Conservation (phyloP, 352 stramenopile species). For the Globisporangium alternatum region DNA sequence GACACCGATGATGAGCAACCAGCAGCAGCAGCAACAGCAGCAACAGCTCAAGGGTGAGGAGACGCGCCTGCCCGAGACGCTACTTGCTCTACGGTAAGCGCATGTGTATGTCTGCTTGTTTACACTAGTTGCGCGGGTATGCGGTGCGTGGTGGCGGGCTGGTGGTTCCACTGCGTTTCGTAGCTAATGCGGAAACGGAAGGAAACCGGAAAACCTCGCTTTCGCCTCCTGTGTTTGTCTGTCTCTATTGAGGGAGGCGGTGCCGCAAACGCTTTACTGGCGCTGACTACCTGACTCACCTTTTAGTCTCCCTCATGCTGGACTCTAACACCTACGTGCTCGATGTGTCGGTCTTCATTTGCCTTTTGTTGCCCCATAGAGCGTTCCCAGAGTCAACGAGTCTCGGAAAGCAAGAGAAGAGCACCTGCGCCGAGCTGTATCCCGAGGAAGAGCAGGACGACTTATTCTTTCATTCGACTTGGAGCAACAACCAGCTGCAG, state of each 20-base stretch:
- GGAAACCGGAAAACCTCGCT: constrained; percentile 4
- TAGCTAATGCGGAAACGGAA: background rate
- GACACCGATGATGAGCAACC: background rate
- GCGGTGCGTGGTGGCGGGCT: background rate
- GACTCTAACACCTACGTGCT: constrained; percentile 1
- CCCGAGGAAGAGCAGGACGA: constrained; percentile 8
- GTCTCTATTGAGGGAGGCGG: constrained; percentile 4
- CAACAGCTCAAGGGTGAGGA: constrained; percentile 10
- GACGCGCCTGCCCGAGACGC: constrained; percentile 11
- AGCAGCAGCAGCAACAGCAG: constrained; percentile 1
- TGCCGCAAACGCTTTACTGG: background rate
- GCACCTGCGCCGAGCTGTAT: background rate
- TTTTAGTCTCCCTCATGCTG: background rate
- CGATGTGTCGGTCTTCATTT: background rate
- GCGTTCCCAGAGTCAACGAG: background rate
- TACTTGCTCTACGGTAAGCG: constrained; percentile 11
- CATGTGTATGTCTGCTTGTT: background rate
- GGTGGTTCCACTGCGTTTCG: background rate
- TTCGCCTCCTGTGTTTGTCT: background rate
- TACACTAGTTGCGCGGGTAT: background rate
- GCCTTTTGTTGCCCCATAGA: constrained; percentile 2
- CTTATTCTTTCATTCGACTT: background rate
- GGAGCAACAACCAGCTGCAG: constrained; percentile 1
- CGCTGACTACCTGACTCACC: constrained; percentile 4
- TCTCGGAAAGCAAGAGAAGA: background rate